A percentile compares a stretch with the other conserved stretches of the same genome.
Evolutionary conservation across 345 rosid species (phyloP).

Genomic region (Salix arbutifolia): DNA sequence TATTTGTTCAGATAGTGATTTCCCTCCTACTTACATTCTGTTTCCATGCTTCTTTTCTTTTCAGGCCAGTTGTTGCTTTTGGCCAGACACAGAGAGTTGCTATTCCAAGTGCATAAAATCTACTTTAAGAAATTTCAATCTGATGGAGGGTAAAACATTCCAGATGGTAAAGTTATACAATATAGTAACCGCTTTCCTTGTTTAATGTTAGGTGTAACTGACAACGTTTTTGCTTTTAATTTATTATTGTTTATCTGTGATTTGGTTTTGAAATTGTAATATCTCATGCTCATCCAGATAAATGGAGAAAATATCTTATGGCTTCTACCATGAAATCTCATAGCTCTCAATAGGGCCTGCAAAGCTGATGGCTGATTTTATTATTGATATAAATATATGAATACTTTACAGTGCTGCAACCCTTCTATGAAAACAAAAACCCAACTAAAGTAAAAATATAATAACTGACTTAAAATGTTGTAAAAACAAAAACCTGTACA

Average conservation of each 20-base stretch:
- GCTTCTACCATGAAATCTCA: too few relatives aligned
- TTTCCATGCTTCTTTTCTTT: conserved; percentile 9
- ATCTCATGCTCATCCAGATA: neutral
- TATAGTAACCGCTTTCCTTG: neutral
- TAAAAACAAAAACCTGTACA: too few relatives aligned
- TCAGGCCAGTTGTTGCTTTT: conserved; percentile 52
- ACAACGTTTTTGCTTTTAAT: neutral
- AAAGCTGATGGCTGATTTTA: neutral
- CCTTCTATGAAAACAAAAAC: neutral
- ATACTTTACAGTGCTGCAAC: neutral
- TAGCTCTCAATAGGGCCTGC: neutral
- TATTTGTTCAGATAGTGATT: neutral
- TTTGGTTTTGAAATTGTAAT: neutral
- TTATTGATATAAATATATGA: neutral
- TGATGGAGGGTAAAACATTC: conserved; percentile 37
- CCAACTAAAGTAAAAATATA: neutral
- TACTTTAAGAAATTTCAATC: conserved; percentile 45
- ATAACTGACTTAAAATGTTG: too few relatives aligned
- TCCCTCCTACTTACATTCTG: neutral
- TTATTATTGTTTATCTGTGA: neutral
- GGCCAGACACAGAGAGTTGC: conserved; percentile 42
- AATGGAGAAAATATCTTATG: too few relatives aligned
- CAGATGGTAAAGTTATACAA: conserved; percentile 39
- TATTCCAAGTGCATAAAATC: conserved; percentile 33
- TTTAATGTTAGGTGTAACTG: neutral